Evolutionary conservation across 2,329 filamentous ascomycete species (phyloP), one percentile per base, ranked within the genome.

Genomic region (Fusarium luffae): DNA sequence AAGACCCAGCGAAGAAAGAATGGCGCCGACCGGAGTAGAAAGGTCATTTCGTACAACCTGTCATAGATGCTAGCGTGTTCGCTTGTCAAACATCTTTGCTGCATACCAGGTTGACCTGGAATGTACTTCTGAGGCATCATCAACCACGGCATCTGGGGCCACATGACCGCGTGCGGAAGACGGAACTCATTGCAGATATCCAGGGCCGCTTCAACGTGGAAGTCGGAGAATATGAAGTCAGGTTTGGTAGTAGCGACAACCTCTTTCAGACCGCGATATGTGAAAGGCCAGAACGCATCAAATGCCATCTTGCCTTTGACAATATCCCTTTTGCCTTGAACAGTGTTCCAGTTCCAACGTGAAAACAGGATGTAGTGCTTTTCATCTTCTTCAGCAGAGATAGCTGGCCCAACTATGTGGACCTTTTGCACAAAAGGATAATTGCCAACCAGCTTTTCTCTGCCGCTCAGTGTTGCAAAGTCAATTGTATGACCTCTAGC

Each of bases 71-170:
- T 58, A 28, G 55, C 55, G 11, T 58, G 27, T 19, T 58, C 55
- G 14, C 55, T 58, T 4, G 55, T 58, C 37, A 58, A 28, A 11
- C 46, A 58, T 34, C 27, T 37, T 3, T 58, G 46, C 23, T 58
- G 55, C 55, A 58, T 58, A 34, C 55, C 47, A 11, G 55, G 47
- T 10, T 58, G 55, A 0, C 55, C 55, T 7, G 55, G 55, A 12
- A 58, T 58, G 9, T 52, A 58, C 46, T 58, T 58, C 21, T 58
- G 55, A 8, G 55, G 47, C 55, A 58, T 58, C 55, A 58, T 52
- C 46, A 58, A 43, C 55, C 55, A 58, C 12, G 55, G 55, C 55
- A 58, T 58, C 6, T 58, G 55, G 2, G 55, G 55, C 47, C 55
- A 51, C 55, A 58, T 52, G 34, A 58, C 55, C 13, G 55, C 55